Base-by-base conservation (phyloP, 2,329 filamentous ascomycete genomes). In the Neoarthrinium moseri region DNA sequence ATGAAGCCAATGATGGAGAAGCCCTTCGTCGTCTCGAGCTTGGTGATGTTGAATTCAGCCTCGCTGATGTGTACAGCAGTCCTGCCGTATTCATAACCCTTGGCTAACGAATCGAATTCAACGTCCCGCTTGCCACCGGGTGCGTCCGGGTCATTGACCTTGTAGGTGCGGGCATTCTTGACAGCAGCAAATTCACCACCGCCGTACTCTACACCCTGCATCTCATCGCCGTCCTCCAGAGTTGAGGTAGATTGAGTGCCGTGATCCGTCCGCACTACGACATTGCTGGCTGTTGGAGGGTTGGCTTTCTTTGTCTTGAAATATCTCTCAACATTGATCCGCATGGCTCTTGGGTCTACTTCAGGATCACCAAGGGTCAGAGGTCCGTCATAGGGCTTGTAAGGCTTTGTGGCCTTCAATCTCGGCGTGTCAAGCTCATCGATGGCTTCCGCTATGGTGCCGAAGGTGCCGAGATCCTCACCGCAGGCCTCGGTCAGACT, bases 1-100 rank as follows among this genome's bases (percentile, higher is more conserved):
- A 97, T 80, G 57, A 99, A 99, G 0, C 94, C 94, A 42, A 99
- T 72, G 33, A 99, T 86, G 4, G 90, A 85, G 47, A 97, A 83
- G 6, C 79, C 77, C 48, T 87, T 84, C 8, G 71, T 67, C 0
- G 90, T 94, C 57, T 95, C 86, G 26, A 96, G 76, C 53, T 87
- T 91, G n/a, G 90, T 95, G 47, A 96, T 83, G 55, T 91, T 90
- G 63, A 86, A 80, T 57, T 99, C 92, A 1, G 87, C 87, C 56
- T 91, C 85, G 53, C 83, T 89, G 55, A 99, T 96, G 54, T 87
- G 85, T 2, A 99, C 92, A 3, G 89, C 90, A 1, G 92, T 96
- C 46, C 91, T 81, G 36, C 94, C 94, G 62, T 99, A 99, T 59
- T 90, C 85, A 59, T 92, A 99, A 0, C 94, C 94, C 63, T 91